These are phyloP conservation scores for Boletus insuetus DNA, from an alignment of 768 basidiomycete genomes.

Conservation along the genomic window DNA sequence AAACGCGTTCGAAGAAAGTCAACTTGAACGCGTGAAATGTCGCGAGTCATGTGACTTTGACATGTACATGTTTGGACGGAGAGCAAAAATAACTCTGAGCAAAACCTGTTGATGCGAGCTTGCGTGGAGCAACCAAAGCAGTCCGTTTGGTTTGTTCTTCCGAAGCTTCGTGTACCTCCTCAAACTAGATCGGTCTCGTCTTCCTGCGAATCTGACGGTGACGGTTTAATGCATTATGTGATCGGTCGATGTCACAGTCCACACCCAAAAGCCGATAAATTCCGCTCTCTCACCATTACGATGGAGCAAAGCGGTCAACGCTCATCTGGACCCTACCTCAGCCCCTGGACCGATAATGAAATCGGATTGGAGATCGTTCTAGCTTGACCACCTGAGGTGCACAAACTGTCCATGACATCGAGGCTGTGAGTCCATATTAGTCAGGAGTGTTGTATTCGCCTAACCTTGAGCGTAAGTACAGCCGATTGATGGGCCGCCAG, in stretches of 20 bases:
- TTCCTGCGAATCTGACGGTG: not conserved
- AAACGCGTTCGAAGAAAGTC: constrained; percentile 18
- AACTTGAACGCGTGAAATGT: constrained; percentile 28
- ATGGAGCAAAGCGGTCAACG: not conserved
- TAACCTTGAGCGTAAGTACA: constrained; percentile 14
- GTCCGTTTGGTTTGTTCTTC: too few relatives aligned
- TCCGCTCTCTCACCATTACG: constrained; percentile 4
- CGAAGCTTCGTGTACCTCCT: too few relatives aligned
- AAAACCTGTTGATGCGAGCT: too few relatives aligned
- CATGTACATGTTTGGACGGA: too few relatives aligned
- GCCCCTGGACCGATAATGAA: not conserved
- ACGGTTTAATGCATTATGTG: too few relatives aligned
- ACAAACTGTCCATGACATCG: not conserved
- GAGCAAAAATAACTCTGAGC: too few relatives aligned
- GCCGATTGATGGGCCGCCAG: not conserved
- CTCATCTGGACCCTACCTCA: not conserved
- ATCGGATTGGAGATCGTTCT: not conserved
- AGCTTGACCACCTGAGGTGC: not conserved
- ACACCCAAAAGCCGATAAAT: too few relatives aligned
- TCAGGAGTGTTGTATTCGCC: constrained; percentile 18
- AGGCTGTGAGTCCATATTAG: constrained; percentile 14
- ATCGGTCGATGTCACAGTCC: too few relatives aligned
- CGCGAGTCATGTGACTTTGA: constrained; percentile 25
- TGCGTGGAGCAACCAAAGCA: too few relatives aligned
- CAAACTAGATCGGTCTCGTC: too few relatives aligned